Evolutionary conservation across 345 rosid genomes (phyloP).

Genomic region (Camelina laxa): DNA sequence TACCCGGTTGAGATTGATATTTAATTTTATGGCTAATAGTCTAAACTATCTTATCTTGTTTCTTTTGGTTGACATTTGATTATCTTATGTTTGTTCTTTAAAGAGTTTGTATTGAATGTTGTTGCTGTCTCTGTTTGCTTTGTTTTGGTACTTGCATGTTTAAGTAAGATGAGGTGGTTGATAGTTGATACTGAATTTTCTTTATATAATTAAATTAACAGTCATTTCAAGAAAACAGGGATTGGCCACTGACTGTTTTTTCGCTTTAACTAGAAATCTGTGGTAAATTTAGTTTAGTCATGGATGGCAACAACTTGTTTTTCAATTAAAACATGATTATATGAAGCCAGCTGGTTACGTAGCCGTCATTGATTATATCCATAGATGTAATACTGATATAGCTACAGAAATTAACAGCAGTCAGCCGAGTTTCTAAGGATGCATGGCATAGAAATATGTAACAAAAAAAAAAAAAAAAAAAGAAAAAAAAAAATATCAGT

Average conservation of each 20-base stretch:
- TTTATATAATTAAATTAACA: not conserved
- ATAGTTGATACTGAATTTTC: not conserved
- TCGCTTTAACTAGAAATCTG: not conserved
- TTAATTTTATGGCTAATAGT: constrained; percentile 6
- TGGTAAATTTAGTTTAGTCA: not conserved
- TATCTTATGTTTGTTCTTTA: constrained; percentile 6
- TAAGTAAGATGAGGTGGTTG: not conserved
- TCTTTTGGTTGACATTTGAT: not conserved
- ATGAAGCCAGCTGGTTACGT: not conserved
- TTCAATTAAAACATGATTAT: not conserved
- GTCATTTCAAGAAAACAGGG: not conserved
- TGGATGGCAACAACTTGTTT: not conserved
- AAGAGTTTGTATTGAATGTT: constrained; percentile 3
- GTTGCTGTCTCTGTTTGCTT: not conserved
- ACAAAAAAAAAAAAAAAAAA: too few species aligned
- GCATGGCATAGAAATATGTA: not conserved
- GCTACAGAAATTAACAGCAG: not conserved
- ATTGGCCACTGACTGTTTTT: not conserved
- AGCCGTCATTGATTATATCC: not conserved
- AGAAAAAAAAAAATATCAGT: too few species aligned
- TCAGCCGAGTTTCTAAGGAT: not conserved
- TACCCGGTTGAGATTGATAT: constrained; percentile 45
- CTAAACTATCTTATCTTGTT: constrained; percentile 22
- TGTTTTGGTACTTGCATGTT: not conserved
- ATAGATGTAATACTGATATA: not conserved